Conservation (phyloP, 169 alveolate genomes). For the Eimeria praecox region DNA sequence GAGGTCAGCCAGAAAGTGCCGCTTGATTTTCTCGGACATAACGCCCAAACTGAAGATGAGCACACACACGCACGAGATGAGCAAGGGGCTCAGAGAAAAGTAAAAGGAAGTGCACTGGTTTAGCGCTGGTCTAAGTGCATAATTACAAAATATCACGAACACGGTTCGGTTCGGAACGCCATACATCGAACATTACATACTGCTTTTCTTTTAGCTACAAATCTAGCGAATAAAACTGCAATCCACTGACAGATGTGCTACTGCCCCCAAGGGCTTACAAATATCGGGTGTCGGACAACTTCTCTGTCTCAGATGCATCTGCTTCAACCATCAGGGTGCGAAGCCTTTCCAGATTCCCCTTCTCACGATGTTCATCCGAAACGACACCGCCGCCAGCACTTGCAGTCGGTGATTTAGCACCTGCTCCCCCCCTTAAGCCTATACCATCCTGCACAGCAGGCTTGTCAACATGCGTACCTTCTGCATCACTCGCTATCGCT, state of each 20-base stretch:
- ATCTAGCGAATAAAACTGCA: not conserved
- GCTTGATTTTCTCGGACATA: constrained; percentile 23
- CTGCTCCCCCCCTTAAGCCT: not conserved
- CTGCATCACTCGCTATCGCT: not conserved
- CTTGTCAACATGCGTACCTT: not conserved
- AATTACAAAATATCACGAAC: not conserved
- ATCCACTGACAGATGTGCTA: not conserved
- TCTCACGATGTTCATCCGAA: not conserved
- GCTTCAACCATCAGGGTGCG: constrained; percentile 31
- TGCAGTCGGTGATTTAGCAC: not conserved
- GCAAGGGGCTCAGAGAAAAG: not conserved
- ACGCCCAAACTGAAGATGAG: not conserved
- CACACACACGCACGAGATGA: constrained; percentile 19
- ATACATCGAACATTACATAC: not conserved
- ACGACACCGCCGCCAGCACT: not conserved
- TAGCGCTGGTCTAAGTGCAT: too few relatives aligned
- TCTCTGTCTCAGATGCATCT: constrained; percentile 49
- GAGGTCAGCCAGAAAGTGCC: constrained; percentile 34
- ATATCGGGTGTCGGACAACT: constrained; percentile 2
- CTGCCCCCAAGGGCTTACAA: not conserved
- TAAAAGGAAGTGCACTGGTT: not conserved
- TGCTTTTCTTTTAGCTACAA: not conserved
- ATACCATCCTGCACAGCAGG: too few relatives aligned
- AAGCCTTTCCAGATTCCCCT: constrained; percentile 12
- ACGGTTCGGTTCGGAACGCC: not conserved